These are phyloP conservation scores for Brassica nigra DNA, from an alignment of 345 rosid species.

Conservation along the genomic window DNA sequence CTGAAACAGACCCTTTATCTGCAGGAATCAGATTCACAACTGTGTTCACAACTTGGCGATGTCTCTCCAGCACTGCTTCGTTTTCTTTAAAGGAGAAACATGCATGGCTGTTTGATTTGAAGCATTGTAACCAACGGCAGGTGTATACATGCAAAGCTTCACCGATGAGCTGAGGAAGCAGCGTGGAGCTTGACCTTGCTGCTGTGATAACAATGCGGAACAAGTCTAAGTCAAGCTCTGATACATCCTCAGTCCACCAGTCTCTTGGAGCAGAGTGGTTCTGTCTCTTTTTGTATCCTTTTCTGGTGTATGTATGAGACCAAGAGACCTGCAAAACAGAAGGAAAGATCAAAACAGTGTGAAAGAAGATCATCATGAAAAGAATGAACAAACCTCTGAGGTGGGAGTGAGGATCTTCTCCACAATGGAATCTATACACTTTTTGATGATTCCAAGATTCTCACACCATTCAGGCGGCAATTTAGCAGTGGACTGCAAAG, in stretches of 20 bases:
- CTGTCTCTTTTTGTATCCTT: conserved; percentile 62
- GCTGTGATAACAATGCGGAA: conserved; percentile 75
- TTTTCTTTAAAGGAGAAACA: conserved; percentile 52
- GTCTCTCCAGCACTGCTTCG: conserved; percentile 49
- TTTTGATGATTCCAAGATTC: conserved; percentile 76
- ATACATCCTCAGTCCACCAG: conserved; percentile 99
- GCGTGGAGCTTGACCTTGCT: conserved; percentile 58
- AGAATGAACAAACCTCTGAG: conserved; percentile 52
- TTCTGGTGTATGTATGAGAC: conserved; percentile 89
- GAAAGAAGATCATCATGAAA: neutral
- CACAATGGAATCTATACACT: conserved; percentile 80
- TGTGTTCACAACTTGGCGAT: conserved; percentile 63
- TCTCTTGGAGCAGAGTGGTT: conserved; percentile 78
- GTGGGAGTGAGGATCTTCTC: conserved; percentile 82
- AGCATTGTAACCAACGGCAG: conserved; percentile 83
- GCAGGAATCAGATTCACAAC: conserved; percentile 82
- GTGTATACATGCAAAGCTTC: conserved; percentile 96
- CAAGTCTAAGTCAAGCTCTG: conserved; percentile 87
- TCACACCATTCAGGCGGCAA: conserved; percentile 89
- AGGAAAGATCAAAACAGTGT: neutral
- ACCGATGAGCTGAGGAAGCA: conserved; percentile 83
- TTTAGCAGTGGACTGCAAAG: conserved; percentile 64
- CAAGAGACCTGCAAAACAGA: conserved; percentile 68
- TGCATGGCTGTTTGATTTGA: conserved; percentile 43
- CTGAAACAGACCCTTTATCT: conserved; percentile 81